A percentile compares a stretch with the other conserved stretches of the same genome.
Conservation (phyloP, 305 asterid species). For the Ajuga reptans region DNA sequence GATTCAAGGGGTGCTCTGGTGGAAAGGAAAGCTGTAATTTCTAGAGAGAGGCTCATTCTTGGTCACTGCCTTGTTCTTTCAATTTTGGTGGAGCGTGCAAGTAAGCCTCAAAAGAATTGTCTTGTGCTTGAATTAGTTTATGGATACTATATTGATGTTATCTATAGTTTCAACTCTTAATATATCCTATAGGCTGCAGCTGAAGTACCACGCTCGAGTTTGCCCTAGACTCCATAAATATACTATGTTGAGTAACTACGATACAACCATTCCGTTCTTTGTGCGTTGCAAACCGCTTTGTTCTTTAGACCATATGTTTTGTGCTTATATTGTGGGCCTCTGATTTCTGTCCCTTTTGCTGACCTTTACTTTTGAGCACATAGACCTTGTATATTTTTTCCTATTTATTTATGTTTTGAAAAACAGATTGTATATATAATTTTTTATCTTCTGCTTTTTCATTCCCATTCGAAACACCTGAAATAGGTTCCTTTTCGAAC, state of each 20-base stretch:
- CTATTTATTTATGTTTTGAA: background rate
- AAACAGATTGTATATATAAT: too few species aligned
- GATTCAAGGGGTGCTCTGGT: constrained; percentile 89
- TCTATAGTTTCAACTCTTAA: background rate
- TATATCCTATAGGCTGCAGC: constrained; percentile 11
- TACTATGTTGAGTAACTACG: background rate
- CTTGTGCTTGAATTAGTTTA: constrained; percentile 18
- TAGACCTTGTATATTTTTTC: background rate
- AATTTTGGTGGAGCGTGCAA: constrained; percentile 64
- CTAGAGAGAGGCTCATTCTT: constrained; percentile 86
- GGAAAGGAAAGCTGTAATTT: constrained; percentile 84
- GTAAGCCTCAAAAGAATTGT: constrained; percentile 38
- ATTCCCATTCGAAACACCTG: background rate
- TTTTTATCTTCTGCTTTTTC: background rate
- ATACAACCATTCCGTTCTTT: background rate
- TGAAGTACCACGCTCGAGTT: constrained; percentile 6
- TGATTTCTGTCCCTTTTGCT: background rate
- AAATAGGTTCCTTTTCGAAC: background rate
- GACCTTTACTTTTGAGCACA: background rate
- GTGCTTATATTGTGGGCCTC: background rate
- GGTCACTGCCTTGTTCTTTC: constrained; percentile 95
- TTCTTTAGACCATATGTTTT: background rate
- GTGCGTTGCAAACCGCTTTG: background rate
- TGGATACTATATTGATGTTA: background rate
- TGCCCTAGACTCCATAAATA: background rate